phyloP scores from a whole-genome alignment of 2,329 filamentous ascomycete genomes.

The Colletotrichum musae region DNA sequence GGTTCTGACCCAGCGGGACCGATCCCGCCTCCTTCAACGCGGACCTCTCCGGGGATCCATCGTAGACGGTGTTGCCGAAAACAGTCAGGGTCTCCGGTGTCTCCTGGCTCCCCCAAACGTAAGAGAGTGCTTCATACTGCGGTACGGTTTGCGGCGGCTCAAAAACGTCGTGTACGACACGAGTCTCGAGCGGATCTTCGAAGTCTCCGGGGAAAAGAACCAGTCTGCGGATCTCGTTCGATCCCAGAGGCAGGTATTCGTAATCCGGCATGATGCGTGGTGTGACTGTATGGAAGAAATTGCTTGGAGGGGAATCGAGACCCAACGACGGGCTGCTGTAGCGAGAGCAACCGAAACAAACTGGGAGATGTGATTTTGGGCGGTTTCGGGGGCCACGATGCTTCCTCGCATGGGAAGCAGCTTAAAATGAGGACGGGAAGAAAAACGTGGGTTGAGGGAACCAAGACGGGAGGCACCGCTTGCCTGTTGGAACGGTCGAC shows the following conservation, averaged over 20 bases:
- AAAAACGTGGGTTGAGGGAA: neutral
- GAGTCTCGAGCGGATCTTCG: rapidly evolving
- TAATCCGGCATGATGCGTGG: neutral
- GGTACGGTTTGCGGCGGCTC: no score
- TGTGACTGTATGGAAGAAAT: neutral
- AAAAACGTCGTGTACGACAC: rapidly evolving
- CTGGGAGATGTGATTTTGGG: neutral
- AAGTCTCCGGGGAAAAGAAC: neutral
- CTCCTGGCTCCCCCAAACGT: slow-evolving; percentile 16
- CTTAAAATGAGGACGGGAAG: no score
- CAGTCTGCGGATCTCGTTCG: neutral
- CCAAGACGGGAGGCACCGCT: neutral
- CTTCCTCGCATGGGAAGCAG: no score
- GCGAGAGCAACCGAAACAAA: neutral
- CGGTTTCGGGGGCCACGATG: no score
- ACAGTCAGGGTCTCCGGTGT: neutral
- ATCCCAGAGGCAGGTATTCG: neutral
- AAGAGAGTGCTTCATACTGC: slow-evolving; percentile 22
- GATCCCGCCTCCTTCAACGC: neutral
- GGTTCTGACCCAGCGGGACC: neutral
- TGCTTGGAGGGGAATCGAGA: no score
- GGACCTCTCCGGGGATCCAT: no score
- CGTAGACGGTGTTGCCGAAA: neutral
- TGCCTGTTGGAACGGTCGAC: neutral
- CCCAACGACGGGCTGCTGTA: no score